Evolutionary conservation across 768 basidiomycete genomes (phyloP).

Genomic region (button mushroom (Agaricus bisporus)): DNA sequence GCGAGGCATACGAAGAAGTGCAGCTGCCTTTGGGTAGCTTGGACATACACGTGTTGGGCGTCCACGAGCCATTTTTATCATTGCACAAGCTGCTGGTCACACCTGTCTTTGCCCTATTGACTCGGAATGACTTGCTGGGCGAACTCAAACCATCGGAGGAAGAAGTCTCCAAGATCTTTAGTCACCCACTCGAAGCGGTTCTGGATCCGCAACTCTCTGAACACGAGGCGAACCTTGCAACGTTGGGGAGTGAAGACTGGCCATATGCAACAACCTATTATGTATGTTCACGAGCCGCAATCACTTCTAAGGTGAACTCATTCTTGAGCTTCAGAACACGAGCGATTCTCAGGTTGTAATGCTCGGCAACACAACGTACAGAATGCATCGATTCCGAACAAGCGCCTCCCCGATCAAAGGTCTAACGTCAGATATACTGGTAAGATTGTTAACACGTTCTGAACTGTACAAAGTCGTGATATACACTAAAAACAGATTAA

Average conservation of each 20-base stretch:
- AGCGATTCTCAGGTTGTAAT: conserved; percentile 44
- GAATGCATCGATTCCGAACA: conserved; percentile 82
- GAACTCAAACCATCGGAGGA: conserved; percentile 47
- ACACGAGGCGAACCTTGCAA: conserved; percentile 41
- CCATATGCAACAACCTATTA: conserved; percentile 67
- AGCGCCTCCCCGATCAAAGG: conserved; percentile 79
- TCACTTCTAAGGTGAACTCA: not conserved
- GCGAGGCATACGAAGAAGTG: conserved; percentile 88
- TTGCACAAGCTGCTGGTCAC: conserved; percentile 66
- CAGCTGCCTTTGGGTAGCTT: conserved; percentile 53
- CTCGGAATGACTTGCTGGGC: conserved; percentile 44
- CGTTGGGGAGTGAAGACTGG: conserved; percentile 68
- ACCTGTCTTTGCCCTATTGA: conserved; percentile 71
- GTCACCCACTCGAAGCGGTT: conserved; percentile 69
- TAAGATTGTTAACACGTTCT: conserved; percentile 26
- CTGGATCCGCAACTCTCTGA: conserved; percentile 51
- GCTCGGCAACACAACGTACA: conserved; percentile 50
- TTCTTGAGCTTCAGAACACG: conserved; percentile 30
- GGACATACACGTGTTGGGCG: conserved; percentile 52
- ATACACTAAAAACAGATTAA: conserved; percentile 39
- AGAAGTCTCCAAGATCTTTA: conserved; percentile 79
- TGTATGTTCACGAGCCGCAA: conserved; percentile 37
- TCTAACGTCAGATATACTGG: conserved; percentile 77
- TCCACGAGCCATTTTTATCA: conserved; percentile 64
- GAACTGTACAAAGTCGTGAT: not conserved